phyloP scores from a whole-genome alignment of 495 filamentous ascomycete genomes.

The Pseudevernia furfuracea region DNA sequence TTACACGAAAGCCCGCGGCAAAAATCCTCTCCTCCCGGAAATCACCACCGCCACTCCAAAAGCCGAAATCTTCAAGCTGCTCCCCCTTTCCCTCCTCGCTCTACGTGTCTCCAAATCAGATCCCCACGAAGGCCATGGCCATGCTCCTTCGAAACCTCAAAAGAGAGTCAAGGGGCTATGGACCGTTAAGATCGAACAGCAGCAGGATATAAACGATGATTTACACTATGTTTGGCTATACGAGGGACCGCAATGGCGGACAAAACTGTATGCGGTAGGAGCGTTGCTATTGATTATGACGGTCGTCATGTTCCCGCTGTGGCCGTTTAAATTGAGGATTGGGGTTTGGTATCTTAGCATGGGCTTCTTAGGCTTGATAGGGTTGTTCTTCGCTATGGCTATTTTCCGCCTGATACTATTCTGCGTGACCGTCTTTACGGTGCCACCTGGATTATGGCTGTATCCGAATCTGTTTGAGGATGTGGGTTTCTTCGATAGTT shows the following conservation, averaged over 20 bases:
- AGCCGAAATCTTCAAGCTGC: conserved; percentile 87
- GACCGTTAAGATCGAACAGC: conserved; percentile 93
- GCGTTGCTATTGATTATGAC: conserved; percentile 75
- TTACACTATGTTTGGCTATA: conserved; percentile 97
- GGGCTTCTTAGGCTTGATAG: conserved; percentile 84
- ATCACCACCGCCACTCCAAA: conserved; percentile 71
- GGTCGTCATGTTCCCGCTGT: conserved; percentile 91
- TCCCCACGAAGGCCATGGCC: conserved; percentile 60
- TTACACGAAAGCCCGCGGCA: conserved; percentile 73
- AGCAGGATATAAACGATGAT: conserved; percentile 85
- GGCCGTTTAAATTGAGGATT: conserved; percentile 82
- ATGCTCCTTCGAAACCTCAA: conserved; percentile 55
- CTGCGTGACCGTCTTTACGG: conserved; percentile 76
- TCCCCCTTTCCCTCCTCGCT: conserved; percentile 91
- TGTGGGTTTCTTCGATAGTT: conserved; percentile 96
- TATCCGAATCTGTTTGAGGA: conserved; percentile 99
- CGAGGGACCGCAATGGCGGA: conserved; percentile 87
- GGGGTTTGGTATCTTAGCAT: conserved; percentile 98
- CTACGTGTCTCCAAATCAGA: conserved; percentile 85
- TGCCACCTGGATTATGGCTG: conserved; percentile 86
- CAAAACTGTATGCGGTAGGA: conserved; percentile 79
- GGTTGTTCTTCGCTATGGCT: conserved; percentile 94
- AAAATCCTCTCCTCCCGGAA: conserved; percentile 82
- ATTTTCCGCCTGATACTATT: conserved; percentile 96
- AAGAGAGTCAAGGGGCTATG: conserved; percentile 93